Percentiles rank a stretch among this genome's conserved stretches.
phyloP scores from a whole-genome alignment of 2,329 filamentous ascomycete species.

The Mollisia scopiformis region DNA sequence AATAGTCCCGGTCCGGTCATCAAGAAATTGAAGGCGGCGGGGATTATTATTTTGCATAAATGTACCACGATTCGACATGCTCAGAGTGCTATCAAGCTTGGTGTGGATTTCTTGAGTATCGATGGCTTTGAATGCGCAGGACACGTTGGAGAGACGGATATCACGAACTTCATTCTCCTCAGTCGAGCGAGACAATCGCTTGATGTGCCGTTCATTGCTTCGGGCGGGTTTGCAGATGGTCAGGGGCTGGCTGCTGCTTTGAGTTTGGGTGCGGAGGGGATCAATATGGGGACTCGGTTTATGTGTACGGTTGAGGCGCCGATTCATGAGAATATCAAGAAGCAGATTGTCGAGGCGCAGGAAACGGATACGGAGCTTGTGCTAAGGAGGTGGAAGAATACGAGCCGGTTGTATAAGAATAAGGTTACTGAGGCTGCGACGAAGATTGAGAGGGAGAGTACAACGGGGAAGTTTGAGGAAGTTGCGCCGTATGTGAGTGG shows the following conservation, averaged over 20 bases:
- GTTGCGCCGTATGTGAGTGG: constrained; percentile 87
- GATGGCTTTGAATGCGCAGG: constrained; percentile 97
- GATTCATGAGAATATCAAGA: constrained; percentile 91
- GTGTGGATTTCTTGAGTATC: constrained; percentile 95
- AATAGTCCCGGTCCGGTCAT: constrained; percentile 93
- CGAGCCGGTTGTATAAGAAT: constrained; percentile 85
- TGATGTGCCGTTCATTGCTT: constrained; percentile 89
- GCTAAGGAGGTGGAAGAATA: constrained; percentile 91
- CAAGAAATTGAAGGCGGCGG: constrained; percentile 79
- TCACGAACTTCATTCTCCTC: constrained; percentile 88
- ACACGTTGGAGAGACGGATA: constrained; percentile 85
- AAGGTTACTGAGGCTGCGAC: constrained; percentile 81
- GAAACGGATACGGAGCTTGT: constrained; percentile 93
- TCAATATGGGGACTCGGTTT: constrained; percentile 99
- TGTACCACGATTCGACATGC: constrained; percentile 97
- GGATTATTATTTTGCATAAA: constrained; percentile 87
- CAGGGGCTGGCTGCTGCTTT: constrained; percentile 90
- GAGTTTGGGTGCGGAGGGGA: constrained; percentile 85
- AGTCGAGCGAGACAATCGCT: constrained; percentile 83
- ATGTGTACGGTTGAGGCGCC: constrained; percentile 95
- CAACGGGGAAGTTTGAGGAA: constrained; percentile 85
- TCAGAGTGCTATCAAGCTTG: constrained; percentile 86
- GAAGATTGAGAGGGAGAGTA: constrained; percentile 81
- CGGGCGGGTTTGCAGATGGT: constrained; percentile 93
- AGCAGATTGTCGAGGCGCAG: constrained; percentile 83